Percentiles rank a stretch among this genome's conserved stretches.
These are phyloP conservation scores for Tetrahymena elliotti DNA, from an alignment of 73 alveolate genomes.

Conservation along the genomic window DNA sequence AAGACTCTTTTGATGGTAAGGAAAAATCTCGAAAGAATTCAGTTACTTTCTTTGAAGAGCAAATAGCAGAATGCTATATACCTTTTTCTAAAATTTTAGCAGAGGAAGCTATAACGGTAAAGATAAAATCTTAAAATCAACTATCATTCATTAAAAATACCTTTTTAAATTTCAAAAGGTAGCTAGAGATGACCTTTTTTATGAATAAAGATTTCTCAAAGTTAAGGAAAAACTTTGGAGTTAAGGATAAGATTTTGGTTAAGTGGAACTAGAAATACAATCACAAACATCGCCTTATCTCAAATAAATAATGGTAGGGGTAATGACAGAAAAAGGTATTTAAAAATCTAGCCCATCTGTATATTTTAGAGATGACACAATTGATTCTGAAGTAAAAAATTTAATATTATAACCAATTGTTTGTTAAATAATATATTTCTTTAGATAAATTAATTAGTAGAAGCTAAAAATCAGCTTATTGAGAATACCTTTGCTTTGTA, in stretches of 20 bases:
- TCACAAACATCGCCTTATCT: constrained; percentile 8
- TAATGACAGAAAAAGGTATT: constrained; percentile 62
- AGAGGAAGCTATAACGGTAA: neutral
- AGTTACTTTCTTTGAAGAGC: neutral
- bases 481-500: constrained; percentile 7
- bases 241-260: constrained; percentile 23
- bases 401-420: neutral
- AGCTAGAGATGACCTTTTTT: neutral
- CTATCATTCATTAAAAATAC: neutral
- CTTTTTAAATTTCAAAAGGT: neutral
- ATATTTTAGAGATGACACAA: constrained; percentile 10
- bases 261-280: constrained; percentile 2
- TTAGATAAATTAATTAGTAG: neutral
- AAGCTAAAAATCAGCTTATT: neutral
- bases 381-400: constrained; percentile 2
- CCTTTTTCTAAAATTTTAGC: neutral
- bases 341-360: constrained; percentile 50
- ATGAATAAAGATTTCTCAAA: neutral
- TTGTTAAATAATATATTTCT: neutral
- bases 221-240: constrained; percentile 18
- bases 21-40: neutral
- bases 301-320: constrained; percentile 41
- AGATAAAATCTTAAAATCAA: neutral
- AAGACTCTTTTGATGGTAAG: neutral
- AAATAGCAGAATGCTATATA: neutral